These are phyloP conservation scores for Hirsutella thompsonii DNA, from an alignment of 2,329 filamentous ascomycete genomes.

Conservation along the genomic window DNA sequence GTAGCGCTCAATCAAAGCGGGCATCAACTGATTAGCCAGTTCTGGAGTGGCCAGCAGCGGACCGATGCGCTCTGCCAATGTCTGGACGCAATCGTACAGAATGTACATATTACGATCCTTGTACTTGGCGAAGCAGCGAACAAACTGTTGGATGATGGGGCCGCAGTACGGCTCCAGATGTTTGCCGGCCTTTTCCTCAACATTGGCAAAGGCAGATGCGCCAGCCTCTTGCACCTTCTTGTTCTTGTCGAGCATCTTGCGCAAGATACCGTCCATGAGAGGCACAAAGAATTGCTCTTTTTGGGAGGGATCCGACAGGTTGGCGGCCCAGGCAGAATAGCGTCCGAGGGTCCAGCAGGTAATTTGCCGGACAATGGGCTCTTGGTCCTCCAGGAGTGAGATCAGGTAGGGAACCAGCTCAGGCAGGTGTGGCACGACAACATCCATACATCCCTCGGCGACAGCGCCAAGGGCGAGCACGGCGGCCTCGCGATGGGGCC, in stretches of 20 bases:
- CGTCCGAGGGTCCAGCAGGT: conserved; percentile 95
- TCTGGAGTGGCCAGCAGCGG: conserved; percentile 67
- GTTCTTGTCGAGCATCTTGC: conserved; percentile 91
- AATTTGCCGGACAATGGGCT: conserved; percentile 89
- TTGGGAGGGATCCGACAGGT: conserved; percentile 52
- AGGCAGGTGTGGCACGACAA: conserved; percentile 80
- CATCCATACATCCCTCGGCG: conserved; percentile 84
- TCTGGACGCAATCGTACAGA: conserved; percentile 96
- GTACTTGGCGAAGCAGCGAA: conserved; percentile 84
- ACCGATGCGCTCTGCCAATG: conserved; percentile 82
- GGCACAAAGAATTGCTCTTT: conserved; percentile 77
- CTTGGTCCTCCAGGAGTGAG: conserved; percentile 66
- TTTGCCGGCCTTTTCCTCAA: conserved; percentile 84
- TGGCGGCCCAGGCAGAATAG: conserved; percentile 85
- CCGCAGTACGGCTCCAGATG: conserved; percentile 74
- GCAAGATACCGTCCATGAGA: conserved; percentile 92
- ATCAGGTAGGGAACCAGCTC: conserved; percentile 86
- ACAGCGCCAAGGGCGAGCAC: conserved; percentile 91
- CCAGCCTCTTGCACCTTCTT: conserved; percentile 97
- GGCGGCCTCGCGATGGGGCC: conserved; percentile 86
- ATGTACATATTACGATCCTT: conserved; percentile 99
- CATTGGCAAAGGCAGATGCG: conserved; percentile 87
- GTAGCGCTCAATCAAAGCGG: conserved; percentile 79
- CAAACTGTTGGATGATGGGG: conserved; percentile 85
- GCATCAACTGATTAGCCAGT: conserved; percentile 81